Evolutionary conservation across 805 yeast species (phyloP).

Genomic region (Ogataea sp.): DNA sequence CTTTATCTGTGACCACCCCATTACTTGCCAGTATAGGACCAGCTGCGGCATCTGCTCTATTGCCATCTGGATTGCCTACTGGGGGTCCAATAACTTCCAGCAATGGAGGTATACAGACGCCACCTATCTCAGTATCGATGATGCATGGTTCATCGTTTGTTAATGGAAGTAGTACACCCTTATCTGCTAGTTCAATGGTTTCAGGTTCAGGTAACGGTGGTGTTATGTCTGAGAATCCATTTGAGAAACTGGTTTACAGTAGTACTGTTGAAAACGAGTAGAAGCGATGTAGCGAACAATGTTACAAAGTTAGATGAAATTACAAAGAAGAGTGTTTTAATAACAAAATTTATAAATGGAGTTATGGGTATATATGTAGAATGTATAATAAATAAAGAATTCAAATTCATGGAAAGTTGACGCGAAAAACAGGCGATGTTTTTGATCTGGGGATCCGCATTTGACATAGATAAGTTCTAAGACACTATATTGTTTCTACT

Average conservation of each 20-base stretch:
- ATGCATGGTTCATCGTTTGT: neutral
- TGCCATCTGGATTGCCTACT: slow-evolving; percentile 24
- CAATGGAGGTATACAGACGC: neutral
- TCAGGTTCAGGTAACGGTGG: neutral
- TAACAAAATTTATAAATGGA: too few relatives aligned
- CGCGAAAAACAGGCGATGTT: too few relatives aligned
- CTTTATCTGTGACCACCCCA: slow-evolving; percentile 26
- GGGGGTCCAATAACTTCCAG: neutral
- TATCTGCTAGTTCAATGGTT: neutral
- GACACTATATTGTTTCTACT: too few relatives aligned
- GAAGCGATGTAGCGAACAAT: too few relatives aligned
- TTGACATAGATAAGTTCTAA: too few relatives aligned
- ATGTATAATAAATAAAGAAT: too few relatives aligned
- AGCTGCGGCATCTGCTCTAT: slow-evolving; percentile 25
- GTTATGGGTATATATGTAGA: neutral
- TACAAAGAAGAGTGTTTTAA: too few relatives aligned
- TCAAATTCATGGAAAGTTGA: too few relatives aligned
- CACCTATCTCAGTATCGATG: neutral
- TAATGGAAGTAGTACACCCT: neutral
- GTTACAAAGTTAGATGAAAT: too few relatives aligned
- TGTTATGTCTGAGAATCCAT: neutral
- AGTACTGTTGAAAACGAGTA: too few relatives aligned
- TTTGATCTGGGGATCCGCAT: too few relatives aligned
- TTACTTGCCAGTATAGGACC: slow-evolving; percentile 27
- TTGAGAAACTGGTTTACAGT: neutral